Base-by-base conservation (phyloP, 495 filamentous ascomycete species). In the Arthonia radiata region DNA sequence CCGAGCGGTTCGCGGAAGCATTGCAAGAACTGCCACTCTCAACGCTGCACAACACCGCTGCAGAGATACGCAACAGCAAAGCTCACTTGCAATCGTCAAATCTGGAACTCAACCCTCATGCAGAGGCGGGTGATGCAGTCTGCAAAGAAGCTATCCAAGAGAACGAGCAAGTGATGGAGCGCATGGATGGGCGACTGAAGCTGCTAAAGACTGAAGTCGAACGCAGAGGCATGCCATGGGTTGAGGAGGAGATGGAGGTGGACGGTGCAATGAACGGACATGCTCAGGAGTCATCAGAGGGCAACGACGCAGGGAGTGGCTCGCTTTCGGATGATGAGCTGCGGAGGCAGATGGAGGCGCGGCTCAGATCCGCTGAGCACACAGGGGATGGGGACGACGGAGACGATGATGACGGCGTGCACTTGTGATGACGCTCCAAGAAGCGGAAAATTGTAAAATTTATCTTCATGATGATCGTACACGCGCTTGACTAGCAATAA, bases 1-100 rank as follows among this genome's bases (percentile, higher is more conserved):
- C 68, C 14, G 39, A 54, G 17, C 56, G 53, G 37, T 77, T 80
- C 55, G 66, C 74, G 34, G 54, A 57, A 42, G 81, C 80, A 9
- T 58, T 92, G 33, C 47, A 57, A 36, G 64, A 69, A 35, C 68
- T 92, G 15, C 60, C 75, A 19, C 49, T 82, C 39, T 58, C 61
- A 31, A 52, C 57, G 23, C 61, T 92, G 23, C 71, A 80, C 52
- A 50, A 64, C 46, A 91, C 91, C 56, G 67, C 68, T 35, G 58
- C 66, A 36, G 81, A 91, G 43, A 54, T 92, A 22, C 67, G 61
- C 42, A 90, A 89, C 56, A 68, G 60, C 28, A 77, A 86, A 43
- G 54, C 64, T 5, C 81, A 91, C 44, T 71, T 92, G 13, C 56
- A 67, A 30, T 64, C 67, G 48, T 80, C 72, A 14, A 90, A 90